Conservation (phyloP, 116 monocot species). For the Trichopus zeylanicus region DNA sequence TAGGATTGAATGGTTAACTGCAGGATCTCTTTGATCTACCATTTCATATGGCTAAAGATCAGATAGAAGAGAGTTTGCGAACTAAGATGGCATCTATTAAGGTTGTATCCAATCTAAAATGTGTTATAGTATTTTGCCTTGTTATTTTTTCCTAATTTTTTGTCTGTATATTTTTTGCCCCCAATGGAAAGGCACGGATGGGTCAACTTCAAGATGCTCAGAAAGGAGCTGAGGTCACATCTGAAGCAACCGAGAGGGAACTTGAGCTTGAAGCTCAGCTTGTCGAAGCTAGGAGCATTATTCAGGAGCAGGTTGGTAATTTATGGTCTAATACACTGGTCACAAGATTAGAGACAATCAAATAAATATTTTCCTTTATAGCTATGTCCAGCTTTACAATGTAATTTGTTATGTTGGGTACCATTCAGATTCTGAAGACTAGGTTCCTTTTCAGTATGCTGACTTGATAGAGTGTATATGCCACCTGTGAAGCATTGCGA, state of each 20-base stretch:
- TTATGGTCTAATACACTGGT: no score
- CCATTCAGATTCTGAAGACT: neutral
- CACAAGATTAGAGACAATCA: no score
- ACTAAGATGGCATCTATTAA: constrained; percentile 98
- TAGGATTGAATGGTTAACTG: neutral
- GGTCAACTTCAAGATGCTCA: constrained; percentile 96
- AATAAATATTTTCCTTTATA: no score
- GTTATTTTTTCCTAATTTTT: neutral
- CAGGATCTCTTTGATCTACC: constrained; percentile 99
- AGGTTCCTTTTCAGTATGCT: neutral
- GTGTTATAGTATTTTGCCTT: neutral
- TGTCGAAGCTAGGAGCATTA: constrained; percentile 97
- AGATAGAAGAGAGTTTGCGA: constrained; percentile 91
- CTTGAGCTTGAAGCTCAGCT: constrained; percentile 98
- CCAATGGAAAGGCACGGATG: constrained; percentile 53
- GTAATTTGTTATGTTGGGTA: neutral
- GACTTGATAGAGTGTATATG: neutral
- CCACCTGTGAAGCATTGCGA: neutral
- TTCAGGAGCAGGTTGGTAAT: constrained; percentile 79
- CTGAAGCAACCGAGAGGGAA: constrained; percentile 92
- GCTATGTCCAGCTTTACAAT: no score
- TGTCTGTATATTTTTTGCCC: neutral
- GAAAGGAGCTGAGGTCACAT: constrained; percentile 82
- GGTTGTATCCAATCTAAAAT: constrained; percentile 45
- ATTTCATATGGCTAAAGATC: constrained; percentile 98